Evolutionary conservation across 164 flowering plant genomes (phyloP).

Genomic region (Sedum album): DNA sequence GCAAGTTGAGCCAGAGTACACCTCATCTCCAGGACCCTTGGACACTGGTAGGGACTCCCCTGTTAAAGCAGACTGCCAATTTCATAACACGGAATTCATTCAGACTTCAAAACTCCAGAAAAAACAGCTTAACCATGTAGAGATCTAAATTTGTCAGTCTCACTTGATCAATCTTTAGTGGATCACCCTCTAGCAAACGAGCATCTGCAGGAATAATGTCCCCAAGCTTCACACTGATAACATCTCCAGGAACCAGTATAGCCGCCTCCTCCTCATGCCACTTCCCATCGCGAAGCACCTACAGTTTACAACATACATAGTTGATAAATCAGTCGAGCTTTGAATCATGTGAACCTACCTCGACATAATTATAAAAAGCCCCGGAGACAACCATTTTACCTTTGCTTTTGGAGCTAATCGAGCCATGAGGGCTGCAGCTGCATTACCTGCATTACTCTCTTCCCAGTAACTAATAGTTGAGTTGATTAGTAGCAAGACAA

Average conservation of each 20-base stretch:
- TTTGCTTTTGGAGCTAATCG: slow-evolving; percentile 85
- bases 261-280: slow-evolving; percentile 85
- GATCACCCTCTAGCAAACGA: slow-evolving; percentile 87
- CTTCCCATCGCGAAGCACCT: slow-evolving; percentile 80
- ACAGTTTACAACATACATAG: neutral
- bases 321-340: neutral
- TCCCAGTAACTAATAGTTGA: slow-evolving; percentile 89
- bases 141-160: neutral
- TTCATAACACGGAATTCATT: neutral
- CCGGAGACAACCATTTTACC: slow-evolving; percentile 22
- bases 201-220: slow-evolving; percentile 92
- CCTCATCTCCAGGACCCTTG: slow-evolving; percentile 50
- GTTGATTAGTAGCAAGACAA: slow-evolving; percentile 64
- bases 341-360: neutral
- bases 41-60: slow-evolving; percentile 63
- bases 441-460: slow-evolving; percentile 94
- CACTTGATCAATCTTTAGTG: slow-evolving; percentile 86
- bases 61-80: slow-evolving; percentile 53
- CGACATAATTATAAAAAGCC: neutral
- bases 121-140: neutral
- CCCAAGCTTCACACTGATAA: slow-evolving; percentile 78
- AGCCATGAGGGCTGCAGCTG: slow-evolving; percentile 96
- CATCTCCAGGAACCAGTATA: slow-evolving; percentile 81
- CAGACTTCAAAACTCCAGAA: neutral
- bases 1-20: slow-evolving; percentile 59